Evolutionary conservation across 495 filamentous ascomycete species (phyloP).

Genomic region (Tetracladium marchalianum): DNA sequence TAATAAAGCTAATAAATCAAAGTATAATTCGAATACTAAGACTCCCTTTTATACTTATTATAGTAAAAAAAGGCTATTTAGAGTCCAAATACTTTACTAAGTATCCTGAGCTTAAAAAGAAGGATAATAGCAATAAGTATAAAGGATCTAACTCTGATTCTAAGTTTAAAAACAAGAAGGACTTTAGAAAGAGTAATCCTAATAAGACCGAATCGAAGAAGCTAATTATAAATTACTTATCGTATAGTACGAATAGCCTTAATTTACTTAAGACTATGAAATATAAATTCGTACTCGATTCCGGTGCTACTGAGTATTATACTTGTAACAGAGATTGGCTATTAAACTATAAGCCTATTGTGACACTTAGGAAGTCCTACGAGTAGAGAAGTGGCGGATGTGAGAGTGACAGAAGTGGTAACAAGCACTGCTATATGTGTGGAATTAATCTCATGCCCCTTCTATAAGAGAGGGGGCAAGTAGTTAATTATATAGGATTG

Average conservation of each 20-base stretch:
- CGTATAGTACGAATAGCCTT: neutral
- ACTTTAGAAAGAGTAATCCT: neutral
- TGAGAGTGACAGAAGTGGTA: too few relatives aligned
- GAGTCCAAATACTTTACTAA: slow-evolving; percentile 3
- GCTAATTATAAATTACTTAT: neutral
- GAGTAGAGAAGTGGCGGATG: too few relatives aligned
- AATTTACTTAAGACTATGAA: neutral
- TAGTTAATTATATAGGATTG: too few relatives aligned
- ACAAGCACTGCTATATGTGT: too few relatives aligned
- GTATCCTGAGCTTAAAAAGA: slow-evolving; percentile 2
- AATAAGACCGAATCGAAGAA: neutral
- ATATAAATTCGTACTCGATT: slow-evolving; percentile 5
- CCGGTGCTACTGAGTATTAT: slow-evolving; percentile 2
- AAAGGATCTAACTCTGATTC: neutral
- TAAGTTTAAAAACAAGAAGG: neutral
- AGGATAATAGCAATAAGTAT: too few relatives aligned
- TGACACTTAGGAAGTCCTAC: too few relatives aligned
- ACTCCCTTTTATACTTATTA: neutral
- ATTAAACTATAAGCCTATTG: slow-evolving; percentile 3
- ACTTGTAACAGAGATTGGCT: slow-evolving; percentile 7
- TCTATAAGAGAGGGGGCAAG: too few relatives aligned
- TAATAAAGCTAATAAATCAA: slow-evolving; percentile 1
- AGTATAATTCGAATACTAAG: neutral
- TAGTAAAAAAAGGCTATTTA: slow-evolving; percentile 5
- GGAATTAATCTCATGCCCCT: too few relatives aligned